phyloP scores from a whole-genome alignment of 441 rosid species.

The Syzygium syzygioides region DNA sequence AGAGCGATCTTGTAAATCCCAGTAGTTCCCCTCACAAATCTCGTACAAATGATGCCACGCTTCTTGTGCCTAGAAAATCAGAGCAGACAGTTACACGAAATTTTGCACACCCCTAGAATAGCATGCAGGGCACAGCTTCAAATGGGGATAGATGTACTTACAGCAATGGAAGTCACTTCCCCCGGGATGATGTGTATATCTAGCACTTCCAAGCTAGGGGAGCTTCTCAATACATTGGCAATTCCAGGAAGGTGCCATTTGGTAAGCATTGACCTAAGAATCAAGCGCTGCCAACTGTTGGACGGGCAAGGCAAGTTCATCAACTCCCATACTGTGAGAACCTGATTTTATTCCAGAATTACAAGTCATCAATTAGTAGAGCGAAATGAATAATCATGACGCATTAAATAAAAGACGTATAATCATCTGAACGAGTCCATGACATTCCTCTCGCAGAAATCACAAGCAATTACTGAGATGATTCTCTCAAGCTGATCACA shows the following conservation, averaged over 20 bases:
- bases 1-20: neutral
- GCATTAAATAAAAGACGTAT: neutral
- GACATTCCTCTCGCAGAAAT: neutral
- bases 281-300: neutral
- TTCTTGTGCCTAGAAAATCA: neutral
- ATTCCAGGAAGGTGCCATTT: slow-evolving; percentile 11
- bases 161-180: neutral
- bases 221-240: slow-evolving; percentile 5
- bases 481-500: neutral
- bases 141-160: neutral
- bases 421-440: neutral
- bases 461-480: neutral
- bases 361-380: neutral
- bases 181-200: slow-evolving; percentile 1
- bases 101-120: neutral
- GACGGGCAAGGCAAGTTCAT: neutral
- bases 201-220: slow-evolving; percentile 4
- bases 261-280: slow-evolving; percentile 1
- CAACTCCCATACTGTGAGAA: slow-evolving; percentile 1
- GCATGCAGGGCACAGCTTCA: neutral
- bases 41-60: neutral
- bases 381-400: neutral
- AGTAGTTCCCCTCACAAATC: neutral
- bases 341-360: neutral
- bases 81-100: neutral